Base-by-base conservation (phyloP, 345 rosid species). In the Eucalyptus pauciflora region DNA sequence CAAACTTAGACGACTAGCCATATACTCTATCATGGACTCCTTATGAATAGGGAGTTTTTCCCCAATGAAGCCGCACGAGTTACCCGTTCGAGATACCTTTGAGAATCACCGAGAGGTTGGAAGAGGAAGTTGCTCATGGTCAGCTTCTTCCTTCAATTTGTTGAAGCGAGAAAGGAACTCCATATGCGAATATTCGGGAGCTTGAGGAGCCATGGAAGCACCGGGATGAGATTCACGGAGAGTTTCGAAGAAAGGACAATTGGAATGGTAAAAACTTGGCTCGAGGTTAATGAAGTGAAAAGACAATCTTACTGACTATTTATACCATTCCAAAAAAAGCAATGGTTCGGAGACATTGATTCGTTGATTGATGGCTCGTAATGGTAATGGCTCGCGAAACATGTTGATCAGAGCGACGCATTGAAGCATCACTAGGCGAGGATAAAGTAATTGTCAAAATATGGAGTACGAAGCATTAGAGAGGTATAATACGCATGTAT, bases 11-110 rank as follows among this genome's bases (percentile, higher is more conserved):
- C 60, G 22, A 56, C 60, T 56, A 20, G 27, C 9, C 60, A 56
- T 0, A 22, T 0, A 22, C 60, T 0, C 0, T 56, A 56, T 56
- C 11, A 22, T 56, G 60, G 60, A 56, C 27, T 22, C 27, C 60
- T 22, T 22, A 0, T 56, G 0, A 24, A 56, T 24, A 24, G 62
- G 62, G 62, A 22, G 27, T 56, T 56, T 56, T 56, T 10, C 13
- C 62, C 62, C 27, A 24, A 24, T 29, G 60, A 56, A 56, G 62
- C 62, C 2, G 29, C 62, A 56, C 0, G 62, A 56, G 29, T 24
- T 24, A 22, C 3, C 62, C 5, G 27, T 22, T 56, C 62, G 62
- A 56, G 62, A 56, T 56, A 56, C 0, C 29, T 56, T 22, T 56
- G 27, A 56, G 62, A 56, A 56, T 56, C 62, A 56, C 0, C 9